Evolutionary conservation across 129 eudicot genomes (phyloP).

Genomic region (Helianthus tuberosus): DNA sequence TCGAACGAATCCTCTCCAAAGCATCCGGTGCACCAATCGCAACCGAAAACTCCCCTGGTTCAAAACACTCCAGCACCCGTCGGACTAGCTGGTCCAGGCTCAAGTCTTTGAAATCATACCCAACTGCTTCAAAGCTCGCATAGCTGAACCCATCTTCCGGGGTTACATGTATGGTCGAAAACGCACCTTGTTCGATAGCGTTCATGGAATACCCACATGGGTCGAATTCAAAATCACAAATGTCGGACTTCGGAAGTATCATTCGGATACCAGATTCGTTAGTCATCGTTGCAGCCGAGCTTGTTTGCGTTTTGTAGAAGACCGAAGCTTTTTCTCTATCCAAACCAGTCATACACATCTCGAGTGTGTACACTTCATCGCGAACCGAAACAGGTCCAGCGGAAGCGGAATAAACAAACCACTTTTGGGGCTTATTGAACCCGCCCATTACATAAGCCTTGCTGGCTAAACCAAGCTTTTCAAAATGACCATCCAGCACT

Average conservation of each 20-base stretch:
- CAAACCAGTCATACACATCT: constrained; percentile 88
- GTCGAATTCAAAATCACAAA: constrained; percentile 88
- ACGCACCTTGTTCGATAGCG: constrained; percentile 64
- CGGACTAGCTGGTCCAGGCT: constrained; percentile 42
- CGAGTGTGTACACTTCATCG: constrained; percentile 71
- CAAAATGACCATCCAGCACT: constrained; percentile 75
- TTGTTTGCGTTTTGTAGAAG: constrained; percentile 56
- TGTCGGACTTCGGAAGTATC: constrained; percentile 69
- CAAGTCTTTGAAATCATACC: constrained; percentile 56
- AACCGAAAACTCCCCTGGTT: constrained; percentile 75
- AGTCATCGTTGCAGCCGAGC: constrained; percentile 68
- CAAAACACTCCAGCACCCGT: constrained; percentile 74
- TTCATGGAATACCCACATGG: constrained; percentile 99
- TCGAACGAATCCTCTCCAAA: constrained; percentile 29
- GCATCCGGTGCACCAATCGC: constrained; percentile 61
- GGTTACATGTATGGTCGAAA: constrained; percentile 83
- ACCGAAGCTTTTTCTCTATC: constrained; percentile 80
- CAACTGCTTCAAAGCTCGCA: constrained; percentile 89
- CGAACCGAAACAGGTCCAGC: constrained; percentile 38
- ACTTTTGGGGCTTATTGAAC: constrained; percentile 56
- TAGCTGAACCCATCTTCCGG: constrained; percentile 97
- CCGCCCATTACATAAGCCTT: constrained; percentile 81
- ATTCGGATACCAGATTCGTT: constrained; percentile 57
- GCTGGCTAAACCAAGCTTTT: constrained; percentile 59
- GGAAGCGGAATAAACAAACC: constrained; percentile 80